phyloP scores from a whole-genome alignment of 176 grass and related monocot species.

The Canna indica region DNA sequence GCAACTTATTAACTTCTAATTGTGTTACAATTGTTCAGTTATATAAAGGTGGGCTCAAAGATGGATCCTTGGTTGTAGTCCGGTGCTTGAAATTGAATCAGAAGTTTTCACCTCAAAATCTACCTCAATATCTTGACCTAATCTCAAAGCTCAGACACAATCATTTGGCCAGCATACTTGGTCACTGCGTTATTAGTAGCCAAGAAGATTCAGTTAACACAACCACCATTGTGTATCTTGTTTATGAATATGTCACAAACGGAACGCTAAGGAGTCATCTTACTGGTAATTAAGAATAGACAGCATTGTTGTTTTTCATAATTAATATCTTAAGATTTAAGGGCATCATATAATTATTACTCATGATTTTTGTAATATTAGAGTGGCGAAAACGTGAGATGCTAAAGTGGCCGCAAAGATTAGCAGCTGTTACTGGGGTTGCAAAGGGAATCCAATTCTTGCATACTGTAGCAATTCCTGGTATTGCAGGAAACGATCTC shows the following conservation, averaged over 20 bases:
- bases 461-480: conserved; percentile 53
- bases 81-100: conserved; percentile 55
- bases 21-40: conserved; percentile 19
- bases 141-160: conserved; percentile 60
- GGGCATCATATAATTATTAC: too few relatives aligned
- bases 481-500: conserved; percentile 54
- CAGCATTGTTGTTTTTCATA: not conserved
- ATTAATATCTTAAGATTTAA: not conserved
- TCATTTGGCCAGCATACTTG: conserved; percentile 80
- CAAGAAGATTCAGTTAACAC: conserved; percentile 37
- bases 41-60: conserved; percentile 57
- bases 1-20: not conserved
- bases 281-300: conserved; percentile 41
- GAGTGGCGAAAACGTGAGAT: conserved; percentile 83
- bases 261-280: conserved; percentile 81
- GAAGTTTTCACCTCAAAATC: conserved; percentile 49
- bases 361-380: not conserved
- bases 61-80: conserved; percentile 45
- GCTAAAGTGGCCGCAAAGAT: conserved; percentile 92
- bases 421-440: conserved; percentile 58
- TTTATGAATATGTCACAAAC: conserved; percentile 55
- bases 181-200: conserved; percentile 49
- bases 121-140: conserved; percentile 66
- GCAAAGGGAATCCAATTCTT: conserved; percentile 80
- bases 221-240: conserved; percentile 30